A percentile compares a stretch with the other conserved stretches of the same genome.
phyloP scores from a whole-genome alignment of 2,329 filamentous ascomycete genomes.

The Clonostachys rhizophaga region DNA sequence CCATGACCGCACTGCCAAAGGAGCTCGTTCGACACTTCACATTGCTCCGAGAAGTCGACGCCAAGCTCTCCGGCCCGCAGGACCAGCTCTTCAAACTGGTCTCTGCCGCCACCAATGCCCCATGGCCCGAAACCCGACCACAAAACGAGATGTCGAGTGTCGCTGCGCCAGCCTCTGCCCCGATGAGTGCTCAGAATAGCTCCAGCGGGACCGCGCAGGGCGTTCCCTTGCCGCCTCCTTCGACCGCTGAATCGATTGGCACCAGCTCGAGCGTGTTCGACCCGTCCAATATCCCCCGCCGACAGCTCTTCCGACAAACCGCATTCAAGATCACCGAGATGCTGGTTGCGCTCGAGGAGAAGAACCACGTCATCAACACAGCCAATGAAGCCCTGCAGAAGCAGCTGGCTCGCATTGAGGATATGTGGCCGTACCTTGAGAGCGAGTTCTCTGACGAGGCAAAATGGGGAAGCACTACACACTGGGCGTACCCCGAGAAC shows the following conservation, averaged over 20 bases:
- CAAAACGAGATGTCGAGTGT: slow-evolving; percentile 25
- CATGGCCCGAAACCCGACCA: slow-evolving; percentile 35
- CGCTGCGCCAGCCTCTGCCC: slow-evolving; percentile 34
- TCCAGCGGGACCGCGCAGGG: slow-evolving; percentile 32
- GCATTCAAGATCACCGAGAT: slow-evolving; percentile 77
- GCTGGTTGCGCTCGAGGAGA: slow-evolving; percentile 89
- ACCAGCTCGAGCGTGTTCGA: slow-evolving; percentile 41
- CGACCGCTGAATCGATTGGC: slow-evolving; percentile 36
- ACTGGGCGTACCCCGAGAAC: slow-evolving; percentile 94
- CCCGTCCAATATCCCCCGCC: slow-evolving; percentile 56
- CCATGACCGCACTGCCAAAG: slow-evolving; percentile 85
- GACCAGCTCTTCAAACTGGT: slow-evolving; percentile 76
- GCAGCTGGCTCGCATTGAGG: slow-evolving; percentile 79
- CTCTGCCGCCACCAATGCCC: slow-evolving; percentile 53
- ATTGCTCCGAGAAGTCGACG: slow-evolving; percentile 93
- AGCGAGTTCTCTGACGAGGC: slow-evolving; percentile 91
- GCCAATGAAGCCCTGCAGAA: slow-evolving; percentile 86
- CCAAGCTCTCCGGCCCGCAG: slow-evolving; percentile 88
- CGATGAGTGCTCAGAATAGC: slow-evolving; percentile 46
- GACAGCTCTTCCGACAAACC: slow-evolving; percentile 73
- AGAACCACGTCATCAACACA: slow-evolving; percentile 92
- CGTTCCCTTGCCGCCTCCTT: slow-evolving; percentile 26
- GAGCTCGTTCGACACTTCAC: slow-evolving; percentile 96
- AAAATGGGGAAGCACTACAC: slow-evolving; percentile 82
- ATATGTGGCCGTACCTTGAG: slow-evolving; percentile 82